A percentile compares a stretch with the other conserved stretches of the same genome.
Evolutionary conservation across 768 basidiomycete genomes (phyloP).

Genomic region (Russula foetens): DNA sequence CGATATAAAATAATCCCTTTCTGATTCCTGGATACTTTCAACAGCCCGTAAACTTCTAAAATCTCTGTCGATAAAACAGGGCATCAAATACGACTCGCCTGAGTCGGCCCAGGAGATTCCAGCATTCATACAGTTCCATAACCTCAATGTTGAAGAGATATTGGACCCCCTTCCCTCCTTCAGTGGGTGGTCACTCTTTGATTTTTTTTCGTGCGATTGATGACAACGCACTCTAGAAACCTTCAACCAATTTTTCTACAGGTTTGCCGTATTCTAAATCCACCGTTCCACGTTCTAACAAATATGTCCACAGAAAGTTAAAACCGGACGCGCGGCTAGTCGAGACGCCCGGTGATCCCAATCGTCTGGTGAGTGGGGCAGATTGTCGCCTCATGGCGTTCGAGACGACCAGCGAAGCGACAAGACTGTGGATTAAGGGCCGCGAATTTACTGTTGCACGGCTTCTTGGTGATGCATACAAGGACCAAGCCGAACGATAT

Average conservation of each 20-base stretch:
- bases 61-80: slow-evolving; percentile 89
- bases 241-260: slow-evolving; percentile 91
- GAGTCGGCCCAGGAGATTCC: slow-evolving; percentile 80
- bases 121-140: slow-evolving; percentile 84
- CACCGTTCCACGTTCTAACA: neutral
- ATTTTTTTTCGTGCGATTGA: neutral
- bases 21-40: neutral
- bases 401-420: slow-evolving; percentile 78
- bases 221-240: slow-evolving; percentile 42
- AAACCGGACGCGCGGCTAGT: slow-evolving; percentile 75
- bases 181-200: slow-evolving; percentile 38
- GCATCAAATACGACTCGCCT: slow-evolving; percentile 83
- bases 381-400: slow-evolving; percentile 97
- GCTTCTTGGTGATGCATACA: slow-evolving; percentile 74
- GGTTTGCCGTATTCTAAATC: slow-evolving; percentile 30
- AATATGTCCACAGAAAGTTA: slow-evolving; percentile 57
- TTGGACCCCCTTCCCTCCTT: slow-evolving; percentile 76
- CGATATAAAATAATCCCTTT: neutral
- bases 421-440: slow-evolving; percentile 93
- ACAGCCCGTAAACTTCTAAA: slow-evolving; percentile 79
- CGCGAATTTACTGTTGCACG: slow-evolving; percentile 80
- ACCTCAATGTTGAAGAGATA: slow-evolving; percentile 75
- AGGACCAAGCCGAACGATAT: slow-evolving; percentile 60
- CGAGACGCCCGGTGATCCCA: slow-evolving; percentile 63
- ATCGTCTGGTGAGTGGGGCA: slow-evolving; percentile 77